Conservation (phyloP, 2,329 filamentous ascomycete species). For the Ophiostoma tasmaniense region DNA sequence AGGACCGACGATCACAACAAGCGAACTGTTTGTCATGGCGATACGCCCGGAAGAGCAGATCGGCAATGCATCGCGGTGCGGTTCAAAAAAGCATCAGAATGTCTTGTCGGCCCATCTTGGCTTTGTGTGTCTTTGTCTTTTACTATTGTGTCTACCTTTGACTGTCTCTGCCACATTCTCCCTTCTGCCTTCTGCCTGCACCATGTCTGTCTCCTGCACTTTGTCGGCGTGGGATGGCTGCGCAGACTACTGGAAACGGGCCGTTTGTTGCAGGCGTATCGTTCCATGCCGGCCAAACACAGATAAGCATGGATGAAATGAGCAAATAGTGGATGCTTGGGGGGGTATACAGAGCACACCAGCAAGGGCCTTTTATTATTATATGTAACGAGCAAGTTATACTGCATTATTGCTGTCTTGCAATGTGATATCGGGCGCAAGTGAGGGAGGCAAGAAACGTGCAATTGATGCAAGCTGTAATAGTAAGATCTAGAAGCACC, state of each 20-base stretch:
- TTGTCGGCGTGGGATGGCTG: background rate
- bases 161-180: too few relatives aligned
- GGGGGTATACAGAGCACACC: background rate
- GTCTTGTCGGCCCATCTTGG: background rate
- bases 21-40: background rate
- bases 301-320: slow-evolving; percentile 4
- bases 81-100: background rate
- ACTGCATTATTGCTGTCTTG: background rate
- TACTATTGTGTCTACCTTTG: too few relatives aligned
- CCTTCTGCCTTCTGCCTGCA: background rate
- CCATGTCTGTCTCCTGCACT: background rate
- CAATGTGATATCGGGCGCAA: background rate
- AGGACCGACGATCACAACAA: background rate
- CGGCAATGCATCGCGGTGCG: background rate
- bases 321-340: background rate
- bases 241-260: slow-evolving; percentile 6
- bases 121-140: background rate
- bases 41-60: background rate
- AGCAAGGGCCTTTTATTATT: background rate
- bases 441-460: background rate
- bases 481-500: background rate
- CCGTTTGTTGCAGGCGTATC: slow-evolving; percentile 5
- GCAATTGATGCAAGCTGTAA: background rate
- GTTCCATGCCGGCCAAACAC: background rate
- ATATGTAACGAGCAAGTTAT: background rate